A percentile compares a stretch with the other conserved stretches of the same genome.
Conservation (phyloP, 176 grass and related monocot species). For the Puccinellia tenuiflora region DNA sequence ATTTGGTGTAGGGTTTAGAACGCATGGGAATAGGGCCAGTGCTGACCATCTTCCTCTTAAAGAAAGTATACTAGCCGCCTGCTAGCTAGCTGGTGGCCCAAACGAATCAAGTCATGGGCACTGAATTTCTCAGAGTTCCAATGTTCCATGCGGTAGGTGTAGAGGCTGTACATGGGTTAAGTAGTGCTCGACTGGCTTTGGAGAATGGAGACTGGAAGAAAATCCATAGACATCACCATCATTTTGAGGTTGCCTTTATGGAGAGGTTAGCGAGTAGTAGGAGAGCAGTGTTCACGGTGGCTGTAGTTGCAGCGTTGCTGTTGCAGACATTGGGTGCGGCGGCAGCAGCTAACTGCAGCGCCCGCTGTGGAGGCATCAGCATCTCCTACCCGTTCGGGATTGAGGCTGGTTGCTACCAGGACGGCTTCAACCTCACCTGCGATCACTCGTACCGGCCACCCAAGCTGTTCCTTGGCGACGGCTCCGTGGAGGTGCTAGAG, state of each 20-base stretch:
- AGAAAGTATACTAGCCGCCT: background rate
- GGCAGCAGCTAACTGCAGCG: background rate
- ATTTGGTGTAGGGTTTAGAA: background rate
- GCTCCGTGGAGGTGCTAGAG: constrained; percentile 30
- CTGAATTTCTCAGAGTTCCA: background rate
- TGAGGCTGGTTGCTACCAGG: constrained; percentile 28
- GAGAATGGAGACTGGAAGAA: background rate
- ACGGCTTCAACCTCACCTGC: constrained; percentile 50
- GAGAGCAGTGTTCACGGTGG: background rate
- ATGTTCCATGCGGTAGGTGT: background rate
- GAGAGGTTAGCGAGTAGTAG: background rate
- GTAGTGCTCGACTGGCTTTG: background rate
- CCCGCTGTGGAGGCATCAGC: constrained; percentile 31
- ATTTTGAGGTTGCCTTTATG: background rate
- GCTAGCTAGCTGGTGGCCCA: background rate
- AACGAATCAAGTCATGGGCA: background rate
- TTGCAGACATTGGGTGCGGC: background rate
- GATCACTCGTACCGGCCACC: constrained; percentile 17
- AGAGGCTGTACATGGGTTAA: background rate
- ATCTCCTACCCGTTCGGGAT: constrained; percentile 57
- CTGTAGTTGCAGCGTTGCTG: background rate
- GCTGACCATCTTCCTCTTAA: background rate
- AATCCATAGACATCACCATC: background rate
- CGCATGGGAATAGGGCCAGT: background rate
- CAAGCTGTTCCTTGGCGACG: constrained; percentile 41